phyloP scores from a whole-genome alignment of 129 eudicot species.

The Logfia minima region DNA sequence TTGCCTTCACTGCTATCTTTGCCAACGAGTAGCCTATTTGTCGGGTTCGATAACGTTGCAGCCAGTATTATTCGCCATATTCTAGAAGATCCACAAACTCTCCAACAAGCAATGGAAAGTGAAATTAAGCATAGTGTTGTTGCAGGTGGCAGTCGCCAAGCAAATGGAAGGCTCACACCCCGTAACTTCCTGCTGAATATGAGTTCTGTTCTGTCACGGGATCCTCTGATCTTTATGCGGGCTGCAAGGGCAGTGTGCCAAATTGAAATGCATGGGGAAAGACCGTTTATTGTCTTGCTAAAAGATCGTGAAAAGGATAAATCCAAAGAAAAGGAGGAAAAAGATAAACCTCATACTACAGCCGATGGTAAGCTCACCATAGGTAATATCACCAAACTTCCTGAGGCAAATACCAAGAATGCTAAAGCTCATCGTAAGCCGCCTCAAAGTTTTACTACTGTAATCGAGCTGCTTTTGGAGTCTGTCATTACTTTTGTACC shows the following conservation, averaged over 20 bases:
- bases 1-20: conserved; percentile 76
- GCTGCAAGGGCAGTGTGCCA: conserved; percentile 93
- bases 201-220: conserved; percentile 73
- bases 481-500: conserved; percentile 61
- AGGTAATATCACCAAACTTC: conserved; percentile 52
- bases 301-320: conserved; percentile 97
- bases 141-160: conserved; percentile 69
- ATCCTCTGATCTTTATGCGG: conserved; percentile 81
- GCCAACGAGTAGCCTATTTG: conserved; percentile 83
- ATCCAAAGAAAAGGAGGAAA: conserved; percentile 69
- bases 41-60: conserved; percentile 86
- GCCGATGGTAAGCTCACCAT: conserved; percentile 43
- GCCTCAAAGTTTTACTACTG: conserved; percentile 73
- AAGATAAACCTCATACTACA: conserved; percentile 53
- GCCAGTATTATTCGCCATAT: conserved; percentile 87
- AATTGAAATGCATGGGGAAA: conserved; percentile 90
- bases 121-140: conserved; percentile 80
- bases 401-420: conserved; percentile 60
- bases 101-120: conserved; percentile 97
- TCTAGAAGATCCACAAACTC: conserved; percentile 97
- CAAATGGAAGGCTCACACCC: conserved; percentile 84
- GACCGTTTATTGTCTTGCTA: conserved; percentile 73
- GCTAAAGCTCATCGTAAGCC: conserved; percentile 74
- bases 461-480: conserved; percentile 82
- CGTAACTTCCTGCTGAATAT: conserved; percentile 70